phyloP scores from a whole-genome alignment of 106 monocot genomes.

The Acorus gramineus region DNA sequence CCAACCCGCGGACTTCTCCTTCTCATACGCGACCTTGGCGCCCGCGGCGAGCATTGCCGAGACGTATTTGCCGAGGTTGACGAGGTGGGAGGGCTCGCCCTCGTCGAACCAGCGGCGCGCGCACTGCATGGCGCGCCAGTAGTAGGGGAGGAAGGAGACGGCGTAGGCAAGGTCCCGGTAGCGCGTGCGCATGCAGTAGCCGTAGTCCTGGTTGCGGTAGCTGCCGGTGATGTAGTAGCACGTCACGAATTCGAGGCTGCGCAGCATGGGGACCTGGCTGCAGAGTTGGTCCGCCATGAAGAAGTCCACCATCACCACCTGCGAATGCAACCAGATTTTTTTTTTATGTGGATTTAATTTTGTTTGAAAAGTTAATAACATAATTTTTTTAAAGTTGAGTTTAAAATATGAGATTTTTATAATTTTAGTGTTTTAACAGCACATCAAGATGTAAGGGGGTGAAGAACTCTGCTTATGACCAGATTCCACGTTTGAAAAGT shows the following conservation, averaged over 20 bases:
- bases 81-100: constrained; percentile 53
- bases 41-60: constrained; percentile 83
- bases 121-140: constrained; percentile 99
- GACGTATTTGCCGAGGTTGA: constrained; percentile 74
- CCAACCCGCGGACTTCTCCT: constrained; percentile 59
- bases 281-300: constrained; percentile 99
- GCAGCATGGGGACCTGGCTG: constrained; percentile 93
- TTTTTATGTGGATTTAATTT: no score
- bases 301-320: constrained; percentile 98
- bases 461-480: not conserved
- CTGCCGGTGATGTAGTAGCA: constrained; percentile 99
- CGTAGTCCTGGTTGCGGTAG: constrained; percentile 81
- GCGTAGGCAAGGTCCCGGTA: constrained; percentile 84
- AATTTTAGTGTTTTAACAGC: no score
- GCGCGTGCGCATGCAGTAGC: constrained; percentile 58
- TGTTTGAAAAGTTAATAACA: no score
- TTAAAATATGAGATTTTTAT: no score
- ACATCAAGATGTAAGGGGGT: no score
- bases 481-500: not conserved
- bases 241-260: constrained; percentile 79
- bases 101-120: constrained; percentile 81
- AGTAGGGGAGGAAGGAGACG: constrained; percentile 94
- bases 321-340: constrained; percentile 6
- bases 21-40: constrained; percentile 81
- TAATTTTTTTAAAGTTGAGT: no score